phyloP scores from a whole-genome alignment of 306 rosid genomes.

The Rubus idaeus region DNA sequence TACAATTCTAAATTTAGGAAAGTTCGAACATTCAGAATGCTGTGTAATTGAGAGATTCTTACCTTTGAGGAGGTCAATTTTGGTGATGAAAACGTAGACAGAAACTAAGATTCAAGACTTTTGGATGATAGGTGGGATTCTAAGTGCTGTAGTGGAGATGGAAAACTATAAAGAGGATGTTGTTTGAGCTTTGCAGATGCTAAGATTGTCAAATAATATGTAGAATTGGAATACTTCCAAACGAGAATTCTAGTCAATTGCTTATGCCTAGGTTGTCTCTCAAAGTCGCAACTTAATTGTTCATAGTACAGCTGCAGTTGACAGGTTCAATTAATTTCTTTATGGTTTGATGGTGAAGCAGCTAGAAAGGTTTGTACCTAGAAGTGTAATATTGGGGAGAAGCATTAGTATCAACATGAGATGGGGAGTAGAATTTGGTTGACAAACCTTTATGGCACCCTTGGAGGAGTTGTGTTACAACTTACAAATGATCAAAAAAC shows the following conservation, averaged over 20 bases:
- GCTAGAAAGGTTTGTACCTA: not conserved
- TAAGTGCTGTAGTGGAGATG: not conserved
- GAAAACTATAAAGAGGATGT: not conserved
- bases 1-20: not conserved
- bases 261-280: not conserved
- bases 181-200: not conserved
- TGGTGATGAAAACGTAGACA: no score
- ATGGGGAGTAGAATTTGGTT: no score
- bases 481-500: no score
- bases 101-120: not conserved
- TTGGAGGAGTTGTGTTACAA: constrained; percentile 63
- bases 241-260: not conserved
- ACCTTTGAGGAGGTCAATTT: not conserved
- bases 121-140: not conserved
- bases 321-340: not conserved
- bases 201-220: not conserved
- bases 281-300: no score
- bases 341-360: not conserved
- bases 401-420: not conserved
- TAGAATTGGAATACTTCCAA: not conserved
- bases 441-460: constrained; percentile 37
- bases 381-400: not conserved
- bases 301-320: no score
- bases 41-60: not conserved
- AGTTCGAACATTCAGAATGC: not conserved